Percentiles rank a stretch among this genome's conserved stretches.
Conservation (phyloP, 805 yeast genomes). For the Starmerella davenportii region DNA sequence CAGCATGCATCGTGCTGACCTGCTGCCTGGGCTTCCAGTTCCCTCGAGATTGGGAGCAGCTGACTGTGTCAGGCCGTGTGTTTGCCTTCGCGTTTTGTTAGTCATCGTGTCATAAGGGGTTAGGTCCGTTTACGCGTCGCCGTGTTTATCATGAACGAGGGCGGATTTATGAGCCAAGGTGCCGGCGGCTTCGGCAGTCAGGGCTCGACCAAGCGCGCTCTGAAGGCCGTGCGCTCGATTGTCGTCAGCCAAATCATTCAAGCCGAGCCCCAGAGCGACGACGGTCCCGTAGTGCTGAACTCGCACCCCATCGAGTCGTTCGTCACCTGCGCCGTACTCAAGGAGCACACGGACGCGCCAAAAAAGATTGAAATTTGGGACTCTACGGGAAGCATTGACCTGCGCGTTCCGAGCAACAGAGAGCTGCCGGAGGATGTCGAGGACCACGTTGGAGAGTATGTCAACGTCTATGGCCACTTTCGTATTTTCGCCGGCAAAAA, state of each 20-base stretch:
- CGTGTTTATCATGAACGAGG: conserved; percentile 6
- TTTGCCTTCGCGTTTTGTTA: no score
- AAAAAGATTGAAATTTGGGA: conserved; percentile 39
- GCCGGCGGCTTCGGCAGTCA: conserved; percentile 2
- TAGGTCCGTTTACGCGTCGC: background rate
- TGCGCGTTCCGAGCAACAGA: conserved; percentile 32
- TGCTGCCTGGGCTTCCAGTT: no score
- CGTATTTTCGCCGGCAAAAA: conserved; percentile 35
- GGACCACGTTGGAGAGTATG: conserved; percentile 26
- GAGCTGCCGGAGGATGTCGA: conserved; percentile 24
- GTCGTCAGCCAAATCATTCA: conserved; percentile 46
- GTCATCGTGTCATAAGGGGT: no score
- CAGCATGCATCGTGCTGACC: no score
- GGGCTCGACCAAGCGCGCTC: background rate
- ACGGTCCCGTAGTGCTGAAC: conserved; percentile 35
- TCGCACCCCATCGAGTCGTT: conserved; percentile 38
- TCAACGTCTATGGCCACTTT: conserved; percentile 30
- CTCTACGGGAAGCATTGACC: conserved; percentile 45
- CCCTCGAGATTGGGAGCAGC: no score
- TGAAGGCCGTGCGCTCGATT: conserved; percentile 29
- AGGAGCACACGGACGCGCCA: conserved; percentile 30
- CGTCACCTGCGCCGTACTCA: conserved; percentile 38
- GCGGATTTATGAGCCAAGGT: conserved; percentile 11
- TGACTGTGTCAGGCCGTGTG: no score
- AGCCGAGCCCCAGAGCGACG: conserved; percentile 34